phyloP scores from a whole-genome alignment of 2,329 filamentous ascomycete species.

The Penicillium janthinellum region DNA sequence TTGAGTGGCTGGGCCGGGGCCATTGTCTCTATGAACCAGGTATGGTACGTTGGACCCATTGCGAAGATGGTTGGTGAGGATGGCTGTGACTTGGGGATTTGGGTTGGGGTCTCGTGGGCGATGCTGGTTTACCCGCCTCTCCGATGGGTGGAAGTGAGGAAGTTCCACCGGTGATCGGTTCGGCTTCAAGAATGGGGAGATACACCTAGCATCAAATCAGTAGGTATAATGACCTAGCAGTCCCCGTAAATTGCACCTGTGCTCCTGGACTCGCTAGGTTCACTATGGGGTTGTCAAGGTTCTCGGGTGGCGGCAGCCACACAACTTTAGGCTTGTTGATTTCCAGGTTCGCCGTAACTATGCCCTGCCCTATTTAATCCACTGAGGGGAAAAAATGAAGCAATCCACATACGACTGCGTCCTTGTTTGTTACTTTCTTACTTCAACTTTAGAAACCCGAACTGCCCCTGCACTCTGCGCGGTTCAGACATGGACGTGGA shows the following conservation, averaged over 20 bases:
- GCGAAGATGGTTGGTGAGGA: slow-evolving; percentile 33
- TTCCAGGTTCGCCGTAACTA: no score
- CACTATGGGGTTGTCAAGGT: no score
- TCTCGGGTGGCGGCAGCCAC: not conserved
- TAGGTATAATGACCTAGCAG: not conserved
- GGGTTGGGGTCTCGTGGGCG: slow-evolving; percentile 29
- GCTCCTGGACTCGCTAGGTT: no score
- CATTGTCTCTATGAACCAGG: slow-evolving; percentile 36
- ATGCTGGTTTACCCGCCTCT: slow-evolving; percentile 29
- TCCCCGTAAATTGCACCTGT: not conserved
- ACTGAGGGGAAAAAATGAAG: no score
- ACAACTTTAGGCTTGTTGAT: no score
- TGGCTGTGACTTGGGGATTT: slow-evolving; percentile 25
- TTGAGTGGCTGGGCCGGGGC: slow-evolving; percentile 35
- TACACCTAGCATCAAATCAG: not conserved
- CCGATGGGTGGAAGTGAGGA: slow-evolving; percentile 29
- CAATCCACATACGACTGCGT: no score
- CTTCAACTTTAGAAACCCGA: no score
- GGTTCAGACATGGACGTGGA: not conserved
- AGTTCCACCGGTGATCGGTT: slow-evolving; percentile 11
- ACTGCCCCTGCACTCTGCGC: not conserved
- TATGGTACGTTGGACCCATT: slow-evolving; percentile 35
- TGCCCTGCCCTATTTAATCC: no score
- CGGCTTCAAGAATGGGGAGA: not conserved
- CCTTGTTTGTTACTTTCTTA: no score